Conservation (phyloP, 495 filamentous ascomycete genomes). For the Talaromyces wortmannii region DNA sequence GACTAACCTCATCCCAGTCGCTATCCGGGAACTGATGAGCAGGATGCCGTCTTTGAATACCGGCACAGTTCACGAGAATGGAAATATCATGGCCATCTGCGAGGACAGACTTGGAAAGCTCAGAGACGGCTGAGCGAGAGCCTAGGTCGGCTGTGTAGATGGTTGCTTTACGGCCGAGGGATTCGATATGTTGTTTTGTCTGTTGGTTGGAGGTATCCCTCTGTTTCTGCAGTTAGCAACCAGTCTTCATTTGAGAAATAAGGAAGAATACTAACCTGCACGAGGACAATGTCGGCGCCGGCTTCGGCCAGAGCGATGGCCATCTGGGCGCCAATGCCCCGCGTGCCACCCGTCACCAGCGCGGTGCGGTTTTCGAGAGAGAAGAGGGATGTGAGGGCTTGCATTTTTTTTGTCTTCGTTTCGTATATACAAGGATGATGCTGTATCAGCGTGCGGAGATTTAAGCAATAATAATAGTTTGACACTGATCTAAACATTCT, state of each 20-base stretch:
- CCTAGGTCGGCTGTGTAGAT: constrained; percentile 72
- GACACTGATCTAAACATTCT: too few species aligned
- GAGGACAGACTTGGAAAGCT: constrained; percentile 52
- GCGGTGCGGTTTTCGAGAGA: constrained; percentile 50
- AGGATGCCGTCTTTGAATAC: constrained; percentile 73
- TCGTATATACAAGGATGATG: neutral
- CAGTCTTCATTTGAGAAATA: neutral
- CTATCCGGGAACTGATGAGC: constrained; percentile 61
- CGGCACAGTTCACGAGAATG: constrained; percentile 80
- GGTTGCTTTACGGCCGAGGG: constrained; percentile 57
- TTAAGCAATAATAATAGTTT: too few species aligned
- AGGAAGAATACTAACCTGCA: constrained; percentile 26
- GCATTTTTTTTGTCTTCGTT: neutral
- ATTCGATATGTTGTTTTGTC: constrained; percentile 48
- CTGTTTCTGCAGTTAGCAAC: constrained; percentile 25
- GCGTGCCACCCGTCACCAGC: constrained; percentile 76
- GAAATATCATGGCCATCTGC: constrained; percentile 51
- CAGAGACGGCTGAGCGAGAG: constrained; percentile 45
- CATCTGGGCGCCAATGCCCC: constrained; percentile 75
- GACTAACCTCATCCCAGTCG: constrained; percentile 60
- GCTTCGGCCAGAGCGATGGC: constrained; percentile 75
- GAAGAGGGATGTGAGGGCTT: neutral
- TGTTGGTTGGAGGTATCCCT: constrained; percentile 50
- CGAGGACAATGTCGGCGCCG: constrained; percentile 73
- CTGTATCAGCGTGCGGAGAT: too few species aligned